A percentile compares a stretch with the other conserved stretches of the same genome.
phyloP scores from a whole-genome alignment of 305 asterid species.

The Fraxinus albicans region DNA sequence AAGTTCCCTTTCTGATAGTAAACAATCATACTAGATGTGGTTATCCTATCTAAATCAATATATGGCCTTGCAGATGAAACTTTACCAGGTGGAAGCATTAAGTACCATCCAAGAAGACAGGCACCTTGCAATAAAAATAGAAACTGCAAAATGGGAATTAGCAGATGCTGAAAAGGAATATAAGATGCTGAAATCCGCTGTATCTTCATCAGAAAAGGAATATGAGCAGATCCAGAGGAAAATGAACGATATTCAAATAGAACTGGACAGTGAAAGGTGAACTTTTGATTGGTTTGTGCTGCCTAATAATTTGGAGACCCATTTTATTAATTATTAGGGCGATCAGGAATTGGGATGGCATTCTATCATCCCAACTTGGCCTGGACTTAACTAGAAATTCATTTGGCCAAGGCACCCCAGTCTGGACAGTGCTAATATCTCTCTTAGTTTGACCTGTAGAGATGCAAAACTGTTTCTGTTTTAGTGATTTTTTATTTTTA shows the following conservation, averaged over 20 bases:
- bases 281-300: slow-evolving; percentile 8
- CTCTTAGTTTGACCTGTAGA: background rate
- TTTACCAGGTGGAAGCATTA: slow-evolving; percentile 56
- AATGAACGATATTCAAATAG: slow-evolving; percentile 63
- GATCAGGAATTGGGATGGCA: background rate
- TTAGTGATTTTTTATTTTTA: background rate
- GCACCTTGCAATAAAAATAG: slow-evolving; percentile 56
- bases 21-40: slow-evolving; percentile 19
- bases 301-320: background rate
- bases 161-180: slow-evolving; percentile 86
- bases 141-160: slow-evolving; percentile 71
- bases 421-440: background rate
- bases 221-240: slow-evolving; percentile 81
- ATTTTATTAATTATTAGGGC: background rate
- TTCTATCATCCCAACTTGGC: background rate
- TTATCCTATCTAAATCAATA: slow-evolving; percentile 26
- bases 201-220: slow-evolving; percentile 73
- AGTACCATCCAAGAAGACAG: slow-evolving; percentile 69
- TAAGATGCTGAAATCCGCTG: slow-evolving; percentile 78
- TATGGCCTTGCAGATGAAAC: slow-evolving; percentile 62
- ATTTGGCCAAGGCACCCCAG: slow-evolving; percentile 1
- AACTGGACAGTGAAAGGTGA: slow-evolving; percentile 74
- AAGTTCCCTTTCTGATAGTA: slow-evolving; percentile 18
- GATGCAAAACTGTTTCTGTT: background rate
- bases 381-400: slow-evolving; percentile 9